Percentiles rank a stretch among this genome's conserved stretches.
Evolutionary conservation across 148 eudicot genomes (phyloP).

Genomic region (Rheum nobile): DNA sequence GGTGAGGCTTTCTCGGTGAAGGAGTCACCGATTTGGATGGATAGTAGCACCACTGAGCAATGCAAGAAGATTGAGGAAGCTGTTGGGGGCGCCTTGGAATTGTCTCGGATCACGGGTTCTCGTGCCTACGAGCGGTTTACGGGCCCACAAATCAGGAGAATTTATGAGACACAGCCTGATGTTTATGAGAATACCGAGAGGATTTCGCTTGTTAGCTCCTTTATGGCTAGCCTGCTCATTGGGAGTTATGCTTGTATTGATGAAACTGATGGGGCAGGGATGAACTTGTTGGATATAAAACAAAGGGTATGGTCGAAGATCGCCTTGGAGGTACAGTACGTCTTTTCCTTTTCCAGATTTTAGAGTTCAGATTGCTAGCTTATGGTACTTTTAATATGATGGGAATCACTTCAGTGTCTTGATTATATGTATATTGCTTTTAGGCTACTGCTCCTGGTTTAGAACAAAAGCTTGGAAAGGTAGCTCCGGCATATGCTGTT

Average conservation of each 20-base stretch:
- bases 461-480: constrained; percentile 74
- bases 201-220: constrained; percentile 90
- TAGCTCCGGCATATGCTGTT: constrained; percentile 87
- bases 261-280: constrained; percentile 96
- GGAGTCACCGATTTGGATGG: constrained; percentile 98
- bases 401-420: background rate
- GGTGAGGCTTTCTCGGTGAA: constrained; percentile 51
- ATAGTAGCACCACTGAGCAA: constrained; percentile 84
- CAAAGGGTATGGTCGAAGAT: constrained; percentile 64
- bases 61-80: constrained; percentile 85
- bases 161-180: constrained; percentile 63
- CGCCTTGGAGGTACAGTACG: constrained; percentile 62
- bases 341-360: background rate
- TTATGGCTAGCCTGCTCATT: constrained; percentile 69
- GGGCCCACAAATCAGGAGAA: constrained; percentile 73
- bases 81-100: constrained; percentile 70
- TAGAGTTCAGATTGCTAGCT: background rate
- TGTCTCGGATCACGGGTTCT: constrained; percentile 77
- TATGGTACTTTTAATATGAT: too few species aligned
- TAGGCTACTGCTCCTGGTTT: constrained; percentile 86
- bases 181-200: constrained; percentile 67
- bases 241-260: constrained; percentile 83
- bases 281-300: constrained; percentile 88
- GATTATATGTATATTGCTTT: background rate
- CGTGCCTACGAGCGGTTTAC: constrained; percentile 77